Evolutionary conservation across 176 grass and related monocot genomes (phyloP), one percentile per base, ranked within the genome.

Genomic region (Aegilops sharonensis): DNA sequence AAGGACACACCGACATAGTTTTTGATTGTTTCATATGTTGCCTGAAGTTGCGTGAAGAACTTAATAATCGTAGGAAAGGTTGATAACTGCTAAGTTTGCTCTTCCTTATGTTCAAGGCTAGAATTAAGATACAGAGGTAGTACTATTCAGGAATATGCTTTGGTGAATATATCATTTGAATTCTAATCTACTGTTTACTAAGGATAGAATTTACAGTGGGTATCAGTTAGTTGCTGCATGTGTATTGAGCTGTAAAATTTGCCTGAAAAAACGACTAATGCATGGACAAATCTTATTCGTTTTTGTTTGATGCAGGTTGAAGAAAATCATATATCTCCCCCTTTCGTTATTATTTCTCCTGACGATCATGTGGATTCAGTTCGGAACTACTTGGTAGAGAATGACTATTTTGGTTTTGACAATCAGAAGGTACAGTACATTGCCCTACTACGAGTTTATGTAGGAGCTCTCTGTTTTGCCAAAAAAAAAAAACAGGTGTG

Each of bases 331-430:
- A 18, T 57, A 1, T 76, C 30, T 63, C 71, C 73, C n/a, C 87
- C 94, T 36, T 82, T 98, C 25, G 75, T 96, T 88, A 71, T 98
- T 50, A 54, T 98, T 85, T 88, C 81, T 81, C 78, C 90, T 59
- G 69, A 64, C 74, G 72, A 64, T 85, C 82, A 92, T 80, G 82
- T 96, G 54, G 83, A 87, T 21, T 80, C 47, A 78, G 48, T 92
- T 75, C 64, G 81, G 73, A 87, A 92, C 15, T 94, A 76, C 64
- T 70, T 96, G 45, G 43, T 78, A 29, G 85, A 96, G 60, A 94
- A 91, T 54, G 81, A 87, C 78, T 92, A 91, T 78, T 98, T 92
- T 94, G 90, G 92, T 70, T 81, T 98, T 64, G 79, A 94, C 29
- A 83, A 27, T 85, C 50, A 90, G 29, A 94, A 94, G 97, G 97